Percentiles rank a stretch among this genome's conserved stretches.
phyloP scores from a whole-genome alignment of 257 asterid species.

The Oldenlandia corymbosa region DNA sequence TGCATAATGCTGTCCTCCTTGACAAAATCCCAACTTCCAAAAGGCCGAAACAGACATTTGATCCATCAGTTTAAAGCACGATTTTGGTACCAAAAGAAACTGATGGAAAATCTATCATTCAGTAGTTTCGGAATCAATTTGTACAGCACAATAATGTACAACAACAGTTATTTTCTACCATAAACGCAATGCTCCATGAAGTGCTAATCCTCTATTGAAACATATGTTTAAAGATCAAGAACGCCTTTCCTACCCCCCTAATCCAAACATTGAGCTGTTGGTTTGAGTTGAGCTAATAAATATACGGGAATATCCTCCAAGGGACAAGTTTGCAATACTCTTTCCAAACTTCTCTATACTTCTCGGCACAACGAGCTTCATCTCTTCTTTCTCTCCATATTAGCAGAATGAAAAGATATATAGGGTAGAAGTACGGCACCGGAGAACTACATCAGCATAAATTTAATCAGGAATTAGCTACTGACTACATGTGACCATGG shows the following conservation, averaged over 20 bases:
- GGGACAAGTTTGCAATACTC: conserved; percentile 81
- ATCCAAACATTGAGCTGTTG: not conserved
- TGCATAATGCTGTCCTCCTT: too few relatives aligned
- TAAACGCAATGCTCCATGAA: not conserved
- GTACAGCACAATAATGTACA: conserved; percentile 10
- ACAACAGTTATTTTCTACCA: not conserved
- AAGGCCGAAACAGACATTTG: too few relatives aligned
- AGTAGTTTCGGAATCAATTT: not conserved
- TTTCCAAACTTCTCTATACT: conserved; percentile 85
- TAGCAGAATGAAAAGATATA: conserved; percentile 75
- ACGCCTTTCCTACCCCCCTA: not conserved
- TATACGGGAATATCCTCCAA: conserved; percentile 82
- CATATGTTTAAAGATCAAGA: not conserved
- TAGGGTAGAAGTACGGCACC: conserved; percentile 83
- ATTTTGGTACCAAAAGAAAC: not conserved
- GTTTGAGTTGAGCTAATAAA: conserved; percentile 34
- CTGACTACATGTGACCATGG: not conserved
- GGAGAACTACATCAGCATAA: conserved; percentile 58
- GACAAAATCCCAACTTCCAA: too few relatives aligned
- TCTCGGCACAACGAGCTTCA: conserved; percentile 89
- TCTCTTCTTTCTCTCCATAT: conserved; percentile 99
- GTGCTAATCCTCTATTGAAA: not conserved
- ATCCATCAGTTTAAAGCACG: too few relatives aligned
- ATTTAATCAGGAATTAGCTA: not conserved
- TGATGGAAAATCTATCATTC: not conserved